Conservation (phyloP, 495 filamentous ascomycete genomes). For the Penicillium silybi region DNA sequence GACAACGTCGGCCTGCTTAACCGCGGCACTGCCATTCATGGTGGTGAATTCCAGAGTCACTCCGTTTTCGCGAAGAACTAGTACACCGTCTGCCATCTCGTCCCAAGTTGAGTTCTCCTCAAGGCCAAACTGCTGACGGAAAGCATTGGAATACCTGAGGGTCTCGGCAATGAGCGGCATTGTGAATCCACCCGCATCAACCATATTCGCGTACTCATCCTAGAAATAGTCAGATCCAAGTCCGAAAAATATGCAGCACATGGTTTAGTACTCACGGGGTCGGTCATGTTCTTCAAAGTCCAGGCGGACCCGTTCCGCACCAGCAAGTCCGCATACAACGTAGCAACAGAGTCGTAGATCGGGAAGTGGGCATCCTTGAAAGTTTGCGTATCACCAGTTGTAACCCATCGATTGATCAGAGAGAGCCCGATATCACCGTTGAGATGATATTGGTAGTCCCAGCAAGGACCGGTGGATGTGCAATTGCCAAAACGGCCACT, state of each 20-base stretch:
- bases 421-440: conserved; percentile 72
- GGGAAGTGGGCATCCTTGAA: conserved; percentile 54
- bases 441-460: conserved; percentile 55
- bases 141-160: conserved; percentile 50
- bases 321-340: conserved; percentile 53
- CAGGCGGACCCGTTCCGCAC: conserved; percentile 51
- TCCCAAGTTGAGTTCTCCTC: conserved; percentile 47
- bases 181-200: conserved; percentile 70
- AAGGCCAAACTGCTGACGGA: conserved; percentile 56
- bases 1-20: conserved; percentile 66
- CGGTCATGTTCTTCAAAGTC: conserved; percentile 67
- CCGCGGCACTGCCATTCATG: conserved; percentile 59
- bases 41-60: conserved; percentile 68
- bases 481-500: conserved; percentile 63
- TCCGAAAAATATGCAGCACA: not conserved
- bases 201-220: conserved; percentile 71
- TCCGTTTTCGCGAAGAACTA: conserved; percentile 51
- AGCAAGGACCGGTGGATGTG: conserved; percentile 63
- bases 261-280: conserved; percentile 49
- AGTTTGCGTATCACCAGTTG: conserved; percentile 52
- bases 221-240: conserved; percentile 13
- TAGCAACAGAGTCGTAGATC: conserved; percentile 55
- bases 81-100: conserved; percentile 50
- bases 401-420: conserved; percentile 57
- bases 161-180: conserved; percentile 62